These are phyloP conservation scores for Penicillium crustosum DNA, from an alignment of 2,329 filamentous ascomycete species.

Conservation along the genomic window DNA sequence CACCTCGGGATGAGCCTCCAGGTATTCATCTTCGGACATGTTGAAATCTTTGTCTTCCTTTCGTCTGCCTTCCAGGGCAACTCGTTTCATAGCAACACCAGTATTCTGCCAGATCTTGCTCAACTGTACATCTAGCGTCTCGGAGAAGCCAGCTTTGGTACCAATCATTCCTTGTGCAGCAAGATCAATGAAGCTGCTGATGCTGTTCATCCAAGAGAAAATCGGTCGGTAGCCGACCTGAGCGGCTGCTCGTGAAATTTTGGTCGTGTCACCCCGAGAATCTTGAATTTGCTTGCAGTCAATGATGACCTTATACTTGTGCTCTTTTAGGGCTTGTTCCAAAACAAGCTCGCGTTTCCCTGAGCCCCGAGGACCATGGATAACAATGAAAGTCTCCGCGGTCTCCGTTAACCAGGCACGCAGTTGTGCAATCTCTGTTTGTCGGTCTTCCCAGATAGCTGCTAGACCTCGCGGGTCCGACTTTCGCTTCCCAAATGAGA, in stretches of 20 bases:
- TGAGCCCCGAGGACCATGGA: constrained; percentile 87
- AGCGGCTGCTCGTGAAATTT: constrained; percentile 75
- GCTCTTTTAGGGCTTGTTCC: constrained; percentile 75
- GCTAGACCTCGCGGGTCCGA: constrained; percentile 68
- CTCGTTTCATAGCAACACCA: constrained; percentile 71
- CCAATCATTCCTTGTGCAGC: constrained; percentile 92
- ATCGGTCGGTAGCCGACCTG: constrained; percentile 89
- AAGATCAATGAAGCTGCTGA: constrained; percentile 88
- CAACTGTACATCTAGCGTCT: constrained; percentile 85
- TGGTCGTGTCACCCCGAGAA: constrained; percentile 80
- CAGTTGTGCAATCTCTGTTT: constrained; percentile 76
- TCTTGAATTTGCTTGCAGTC: constrained; percentile 95
- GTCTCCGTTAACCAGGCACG: constrained; percentile 85
- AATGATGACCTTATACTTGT: constrained; percentile 75
- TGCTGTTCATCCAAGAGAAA: constrained; percentile 94
- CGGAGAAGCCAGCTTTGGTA: constrained; percentile 90
- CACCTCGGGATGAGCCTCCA: constrained; percentile 83
- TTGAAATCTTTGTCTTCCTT: constrained; percentile 72
- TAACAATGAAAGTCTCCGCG: constrained; percentile 86
- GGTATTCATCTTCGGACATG: constrained; percentile 78
- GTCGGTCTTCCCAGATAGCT: constrained; percentile 85
- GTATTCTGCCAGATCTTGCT: constrained; percentile 87
- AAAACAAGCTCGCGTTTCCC: constrained; percentile 87
- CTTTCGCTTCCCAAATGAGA: constrained; percentile 47
- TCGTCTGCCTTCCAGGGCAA: constrained; percentile 67